phyloP scores from a whole-genome alignment of 352 stramenopile genomes.

The Phytophthora vignae region DNA sequence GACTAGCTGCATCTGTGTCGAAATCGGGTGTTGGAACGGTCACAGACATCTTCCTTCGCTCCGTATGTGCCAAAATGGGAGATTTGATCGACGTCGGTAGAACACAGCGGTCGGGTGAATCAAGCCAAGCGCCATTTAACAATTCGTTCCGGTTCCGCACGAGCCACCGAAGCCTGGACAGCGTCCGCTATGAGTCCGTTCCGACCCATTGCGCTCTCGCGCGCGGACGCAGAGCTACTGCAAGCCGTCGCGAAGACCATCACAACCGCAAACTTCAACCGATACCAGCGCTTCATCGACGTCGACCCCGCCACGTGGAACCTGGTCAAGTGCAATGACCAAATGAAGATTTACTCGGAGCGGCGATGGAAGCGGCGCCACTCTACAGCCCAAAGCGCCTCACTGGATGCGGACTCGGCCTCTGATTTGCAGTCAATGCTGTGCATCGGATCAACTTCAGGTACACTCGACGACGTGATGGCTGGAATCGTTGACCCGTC shows the following conservation, averaged over 20 bases:
- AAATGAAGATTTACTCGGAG: constrained; percentile 29
- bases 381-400: background rate
- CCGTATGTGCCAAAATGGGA: constrained; percentile 28
- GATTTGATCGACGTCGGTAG: constrained; percentile 6
- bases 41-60: constrained; percentile 17
- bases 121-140: constrained; percentile 10
- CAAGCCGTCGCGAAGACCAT: constrained; percentile 37
- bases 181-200: constrained; percentile 34
- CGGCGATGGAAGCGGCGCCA: constrained; percentile 12
- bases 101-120: background rate
- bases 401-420: background rate
- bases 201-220: constrained; percentile 27
- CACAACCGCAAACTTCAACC: constrained; percentile 36
- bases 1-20: constrained; percentile 1
- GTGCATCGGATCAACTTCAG: constrained; percentile 34
- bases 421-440: constrained; percentile 26
- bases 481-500: constrained; percentile 34
- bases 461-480: constrained; percentile 46
- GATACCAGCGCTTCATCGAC: constrained; percentile 37
- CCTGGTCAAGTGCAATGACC: constrained; percentile 31
- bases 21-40: constrained; percentile 8
- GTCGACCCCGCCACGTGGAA: constrained; percentile 29
- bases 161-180: background rate
- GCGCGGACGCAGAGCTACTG: constrained; percentile 25
- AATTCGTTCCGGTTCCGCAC: constrained; percentile 9